A percentile compares a stretch with the other conserved stretches of the same genome.
Evolutionary conservation across 2,329 filamentous ascomycete species (phyloP).

Genomic region (Acephala macrosclerotiorum): DNA sequence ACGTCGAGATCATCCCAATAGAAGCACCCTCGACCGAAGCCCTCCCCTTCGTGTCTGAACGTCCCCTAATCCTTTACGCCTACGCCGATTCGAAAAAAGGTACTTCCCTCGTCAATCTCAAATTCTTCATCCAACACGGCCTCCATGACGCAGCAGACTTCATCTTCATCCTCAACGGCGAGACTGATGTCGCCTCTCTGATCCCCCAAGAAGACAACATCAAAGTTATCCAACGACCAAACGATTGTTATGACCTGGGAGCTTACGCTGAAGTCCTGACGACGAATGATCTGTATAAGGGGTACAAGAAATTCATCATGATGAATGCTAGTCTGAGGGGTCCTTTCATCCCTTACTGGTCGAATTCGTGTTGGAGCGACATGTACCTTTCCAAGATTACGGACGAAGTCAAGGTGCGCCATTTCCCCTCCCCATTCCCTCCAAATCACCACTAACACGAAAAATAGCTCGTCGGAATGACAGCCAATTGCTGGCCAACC

Average conservation of each 20-base stretch:
- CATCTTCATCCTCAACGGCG: conserved; percentile 42
- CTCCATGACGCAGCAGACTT: conserved; percentile 42
- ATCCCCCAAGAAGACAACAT: conserved; percentile 37
- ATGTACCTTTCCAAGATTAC: conserved; percentile 38
- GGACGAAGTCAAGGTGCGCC: conserved; percentile 38
- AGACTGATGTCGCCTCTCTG: conserved; percentile 27
- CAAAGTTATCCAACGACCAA: conserved; percentile 33
- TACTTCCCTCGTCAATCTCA: conserved; percentile 36
- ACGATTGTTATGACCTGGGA: conserved; percentile 42
- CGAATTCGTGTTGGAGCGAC: conserved; percentile 40
- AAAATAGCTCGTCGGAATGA: conserved; percentile 42
- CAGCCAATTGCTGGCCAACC: conserved; percentile 37
- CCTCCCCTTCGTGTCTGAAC: conserved; percentile 16
- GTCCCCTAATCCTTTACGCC: conserved; percentile 41
- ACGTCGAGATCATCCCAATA: not conserved
- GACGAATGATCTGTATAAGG: conserved; percentile 37
- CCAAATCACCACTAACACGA: conserved; percentile 16
- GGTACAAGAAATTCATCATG: conserved; percentile 40
- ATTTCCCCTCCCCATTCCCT: not conserved
- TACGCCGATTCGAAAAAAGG: conserved; percentile 37
- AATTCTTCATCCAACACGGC: conserved; percentile 41
- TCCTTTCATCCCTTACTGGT: conserved; percentile 41
- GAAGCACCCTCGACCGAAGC: not conserved
- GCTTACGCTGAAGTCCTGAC: conserved; percentile 38
- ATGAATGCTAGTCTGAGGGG: conserved; percentile 43